Percentiles rank a stretch among this genome's conserved stretches.
Conservation (phyloP, 176 grass and related monocot species). For the Oryza brachyantha region DNA sequence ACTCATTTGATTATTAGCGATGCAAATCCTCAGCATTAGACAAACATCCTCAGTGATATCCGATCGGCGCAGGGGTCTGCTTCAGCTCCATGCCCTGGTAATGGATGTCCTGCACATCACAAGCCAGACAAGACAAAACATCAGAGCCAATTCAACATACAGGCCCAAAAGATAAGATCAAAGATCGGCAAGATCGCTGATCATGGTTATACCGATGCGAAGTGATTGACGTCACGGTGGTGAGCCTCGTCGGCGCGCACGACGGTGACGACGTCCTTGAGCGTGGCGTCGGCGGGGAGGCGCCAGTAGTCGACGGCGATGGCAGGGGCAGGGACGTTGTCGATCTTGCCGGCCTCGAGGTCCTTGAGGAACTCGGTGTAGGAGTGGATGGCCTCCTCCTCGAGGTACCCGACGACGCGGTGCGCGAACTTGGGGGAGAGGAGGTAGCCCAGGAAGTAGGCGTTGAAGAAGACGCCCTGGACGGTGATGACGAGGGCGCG, state of each 20-base stretch:
- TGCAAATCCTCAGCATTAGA: slow-evolving; percentile 23
- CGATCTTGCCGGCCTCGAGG: slow-evolving; percentile 59
- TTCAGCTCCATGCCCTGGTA: slow-evolving; percentile 71
- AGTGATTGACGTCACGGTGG: slow-evolving; percentile 82
- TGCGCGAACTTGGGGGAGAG: slow-evolving; percentile 69
- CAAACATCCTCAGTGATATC: slow-evolving; percentile 46
- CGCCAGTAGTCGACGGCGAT: slow-evolving; percentile 85
- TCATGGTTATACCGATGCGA: slow-evolving; percentile 50
- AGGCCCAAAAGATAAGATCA: neutral
- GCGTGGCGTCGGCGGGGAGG: slow-evolving; percentile 56
- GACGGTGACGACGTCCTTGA: slow-evolving; percentile 67
- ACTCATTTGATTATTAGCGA: slow-evolving; percentile 22
- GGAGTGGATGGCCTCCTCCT: slow-evolving; percentile 82
- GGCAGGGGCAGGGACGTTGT: slow-evolving; percentile 64
- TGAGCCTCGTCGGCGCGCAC: slow-evolving; percentile 77
- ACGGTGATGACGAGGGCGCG: slow-evolving; percentile 48
- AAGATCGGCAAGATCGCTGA: neutral
- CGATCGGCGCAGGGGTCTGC: slow-evolving; percentile 58
- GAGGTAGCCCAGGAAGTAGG: slow-evolving; percentile 57
- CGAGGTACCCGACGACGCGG: slow-evolving; percentile 68
- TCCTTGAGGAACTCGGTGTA: slow-evolving; percentile 77
- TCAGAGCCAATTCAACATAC: neutral
- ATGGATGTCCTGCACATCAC: slow-evolving; percentile 55
- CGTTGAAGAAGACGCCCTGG: slow-evolving; percentile 65
- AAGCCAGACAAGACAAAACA: neutral